Evolutionary conservation across 2,329 filamentous ascomycete genomes (phyloP).

Genomic region (Fusarium sp.): DNA sequence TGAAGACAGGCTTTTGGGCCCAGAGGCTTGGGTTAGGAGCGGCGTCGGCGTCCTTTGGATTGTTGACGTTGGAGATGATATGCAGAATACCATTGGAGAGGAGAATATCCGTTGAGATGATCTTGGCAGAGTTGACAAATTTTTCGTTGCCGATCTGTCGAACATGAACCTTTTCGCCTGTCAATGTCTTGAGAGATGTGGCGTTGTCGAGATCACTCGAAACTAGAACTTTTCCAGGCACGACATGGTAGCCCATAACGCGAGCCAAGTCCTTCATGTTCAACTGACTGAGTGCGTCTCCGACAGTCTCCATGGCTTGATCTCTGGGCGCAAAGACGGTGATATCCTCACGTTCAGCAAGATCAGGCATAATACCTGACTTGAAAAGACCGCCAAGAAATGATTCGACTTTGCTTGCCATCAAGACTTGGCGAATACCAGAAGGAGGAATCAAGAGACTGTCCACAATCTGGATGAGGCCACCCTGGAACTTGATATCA

Average conservation of each 20-base stretch:
- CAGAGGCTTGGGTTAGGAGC: constrained; percentile 52
- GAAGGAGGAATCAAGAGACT: constrained; percentile 62
- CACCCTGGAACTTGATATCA: constrained; percentile 61
- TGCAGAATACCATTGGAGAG: constrained; percentile 69
- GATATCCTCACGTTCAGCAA: constrained; percentile 58
- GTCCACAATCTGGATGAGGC: constrained; percentile 64
- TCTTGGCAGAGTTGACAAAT: constrained; percentile 64
- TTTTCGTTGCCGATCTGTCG: constrained; percentile 57
- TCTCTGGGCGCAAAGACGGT: constrained; percentile 75
- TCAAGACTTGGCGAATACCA: constrained; percentile 60
- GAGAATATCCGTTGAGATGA: constrained; percentile 64
- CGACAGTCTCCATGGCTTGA: constrained; percentile 67
- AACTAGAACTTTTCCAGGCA: constrained; percentile 66
- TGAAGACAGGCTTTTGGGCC: constrained; percentile 64
- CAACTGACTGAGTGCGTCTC: constrained; percentile 61
- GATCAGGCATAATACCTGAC: constrained; percentile 50
- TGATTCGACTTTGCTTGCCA: constrained; percentile 58
- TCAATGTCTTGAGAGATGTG: constrained; percentile 51
- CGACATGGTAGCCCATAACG: constrained; percentile 73
- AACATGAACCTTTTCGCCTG: constrained; percentile 51
- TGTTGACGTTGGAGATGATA: constrained; percentile 65
- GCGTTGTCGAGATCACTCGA: constrained; percentile 55
- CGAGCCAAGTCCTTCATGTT: constrained; percentile 58
- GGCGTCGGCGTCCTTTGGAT: constrained; percentile 52
- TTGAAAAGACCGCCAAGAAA: constrained; percentile 53